Base-by-base conservation (phyloP, 495 filamentous ascomycete species). In the Bombardia bombarda region DNA sequence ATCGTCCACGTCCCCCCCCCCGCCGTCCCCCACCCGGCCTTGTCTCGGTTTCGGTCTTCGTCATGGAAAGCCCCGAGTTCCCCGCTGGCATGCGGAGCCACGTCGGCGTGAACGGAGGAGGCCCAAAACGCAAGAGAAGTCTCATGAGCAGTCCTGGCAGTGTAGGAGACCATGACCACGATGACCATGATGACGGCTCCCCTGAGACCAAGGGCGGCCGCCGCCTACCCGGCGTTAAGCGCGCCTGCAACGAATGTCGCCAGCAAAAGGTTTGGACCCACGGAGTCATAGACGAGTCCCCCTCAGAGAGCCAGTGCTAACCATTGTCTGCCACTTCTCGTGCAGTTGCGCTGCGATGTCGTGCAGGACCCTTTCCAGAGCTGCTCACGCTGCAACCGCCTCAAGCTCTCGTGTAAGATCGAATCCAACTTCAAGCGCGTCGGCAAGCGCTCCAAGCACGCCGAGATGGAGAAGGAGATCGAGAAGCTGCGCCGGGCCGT, bases 381-480 rank as follows among this genome's bases (percentile, higher is more conserved):
- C 48, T 96, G 90, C 64, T 82, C 80, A 22, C 74, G 90, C 50
- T 96, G 90, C 68, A 82, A 77, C 56, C 87, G 87, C 52, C 74
- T 93, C 45, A 84, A 82, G 54, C 84, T 95, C 45, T 77, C 81
- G 19, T 96, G 90, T 73, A 87, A 87, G 54, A 94, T 96, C 59
- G 87, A 94, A 60, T 85, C 84, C 47, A 89, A 90, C 56, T 96
- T 96, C 68, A 93, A 92, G 66, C 84, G 90, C 38, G 73, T 94
- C 25, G 89, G 87, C 40, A 96, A 96, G 71, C 80, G 90, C 37
- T 86, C 79, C 45, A 85, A 85, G 53, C 87, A 94, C 63, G 86
- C 86, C 35, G 89, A 94, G 62, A 93, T 94, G 87, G 88, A 92
- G 58, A 86, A 83, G 65, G 81, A 87, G 67, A 80, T 87, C 51